A percentile compares a stretch with the other conserved stretches of the same genome.
These are phyloP conservation scores for Penicillium rolfsii DNA, from an alignment of 2,329 filamentous ascomycete genomes.

Conservation along the genomic window DNA sequence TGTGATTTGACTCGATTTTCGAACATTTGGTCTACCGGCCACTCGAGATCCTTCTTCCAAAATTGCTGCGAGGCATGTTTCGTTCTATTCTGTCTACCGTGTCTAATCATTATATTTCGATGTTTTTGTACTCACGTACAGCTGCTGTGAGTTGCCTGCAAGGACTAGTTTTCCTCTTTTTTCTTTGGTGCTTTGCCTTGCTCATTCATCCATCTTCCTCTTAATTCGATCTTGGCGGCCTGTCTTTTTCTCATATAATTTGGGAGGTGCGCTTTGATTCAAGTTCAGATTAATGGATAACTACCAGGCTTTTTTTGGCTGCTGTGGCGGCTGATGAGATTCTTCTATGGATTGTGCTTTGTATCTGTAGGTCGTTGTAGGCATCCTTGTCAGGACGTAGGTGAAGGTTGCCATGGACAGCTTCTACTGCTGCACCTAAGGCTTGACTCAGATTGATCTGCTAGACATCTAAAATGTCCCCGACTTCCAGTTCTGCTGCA, in stretches of 20 bases:
- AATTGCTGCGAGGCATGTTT: slow-evolving; percentile 14
- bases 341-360: not conserved
- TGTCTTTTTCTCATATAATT: not conserved
- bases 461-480: too few relatives aligned
- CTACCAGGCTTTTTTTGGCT: not conserved
- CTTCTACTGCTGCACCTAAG: too few relatives aligned
- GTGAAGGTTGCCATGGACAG: too few relatives aligned
- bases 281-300: not conserved
- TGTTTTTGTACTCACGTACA: slow-evolving; percentile 1
- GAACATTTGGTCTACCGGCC: too few relatives aligned
- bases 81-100: slow-evolving; percentile 1
- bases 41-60: not conserved
- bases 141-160: too few relatives aligned
- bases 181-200: not conserved
- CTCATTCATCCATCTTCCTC: not conserved
- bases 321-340: not conserved
- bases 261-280: not conserved
- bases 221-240: not conserved
- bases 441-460: too few relatives aligned
- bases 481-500: too few relatives aligned
- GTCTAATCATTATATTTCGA: slow-evolving; percentile 5
- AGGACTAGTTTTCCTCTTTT: not conserved
- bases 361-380: not conserved
- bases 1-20: not conserved
- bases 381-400: too few relatives aligned